phyloP scores from a whole-genome alignment of 495 filamentous ascomycete species.

The Penicillium coffeae region DNA sequence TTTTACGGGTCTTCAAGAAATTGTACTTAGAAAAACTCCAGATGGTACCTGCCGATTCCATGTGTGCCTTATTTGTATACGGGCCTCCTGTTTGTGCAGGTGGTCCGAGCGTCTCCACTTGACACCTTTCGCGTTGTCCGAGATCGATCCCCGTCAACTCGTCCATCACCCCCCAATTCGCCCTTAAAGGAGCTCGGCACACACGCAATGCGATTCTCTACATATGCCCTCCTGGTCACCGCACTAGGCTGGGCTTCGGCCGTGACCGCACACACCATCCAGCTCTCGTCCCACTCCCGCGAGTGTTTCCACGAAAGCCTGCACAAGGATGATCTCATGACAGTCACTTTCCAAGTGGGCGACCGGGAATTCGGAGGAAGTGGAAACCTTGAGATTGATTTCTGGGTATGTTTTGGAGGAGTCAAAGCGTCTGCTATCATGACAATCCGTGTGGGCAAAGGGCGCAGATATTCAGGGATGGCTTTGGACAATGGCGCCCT shows the following conservation, averaged over 20 bases:
- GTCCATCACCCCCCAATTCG: conserved; percentile 6
- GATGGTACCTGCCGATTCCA: too few relatives aligned
- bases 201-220: conserved; percentile 52
- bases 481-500: background rate
- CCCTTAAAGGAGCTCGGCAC: conserved; percentile 4
- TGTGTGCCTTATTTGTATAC: too few relatives aligned
- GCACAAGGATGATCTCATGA: conserved; percentile 95
- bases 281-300: conserved; percentile 80
- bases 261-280: conserved; percentile 84
- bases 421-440: background rate
- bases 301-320: conserved; percentile 97
- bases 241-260: conserved; percentile 60
- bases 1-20: too few relatives aligned
- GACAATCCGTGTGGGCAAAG: background rate
- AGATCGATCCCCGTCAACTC: conserved; percentile 2
- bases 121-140: conserved; percentile 39
- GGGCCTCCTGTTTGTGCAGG: conserved; percentile 18
- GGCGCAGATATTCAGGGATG: background rate
- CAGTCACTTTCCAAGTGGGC: conserved; percentile 96
- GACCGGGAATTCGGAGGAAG: conserved; percentile 93
- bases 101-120: conserved; percentile 44
- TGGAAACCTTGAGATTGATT: conserved; percentile 94
- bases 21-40: too few relatives aligned
- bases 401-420: conserved; percentile 68
- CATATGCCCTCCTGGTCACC: conserved; percentile 54